Evolutionary conservation across 371 early-diverging fungal genomes (phyloP), one percentile per base, ranked within the genome.

Genomic region (Parasitella parasitica): DNA sequence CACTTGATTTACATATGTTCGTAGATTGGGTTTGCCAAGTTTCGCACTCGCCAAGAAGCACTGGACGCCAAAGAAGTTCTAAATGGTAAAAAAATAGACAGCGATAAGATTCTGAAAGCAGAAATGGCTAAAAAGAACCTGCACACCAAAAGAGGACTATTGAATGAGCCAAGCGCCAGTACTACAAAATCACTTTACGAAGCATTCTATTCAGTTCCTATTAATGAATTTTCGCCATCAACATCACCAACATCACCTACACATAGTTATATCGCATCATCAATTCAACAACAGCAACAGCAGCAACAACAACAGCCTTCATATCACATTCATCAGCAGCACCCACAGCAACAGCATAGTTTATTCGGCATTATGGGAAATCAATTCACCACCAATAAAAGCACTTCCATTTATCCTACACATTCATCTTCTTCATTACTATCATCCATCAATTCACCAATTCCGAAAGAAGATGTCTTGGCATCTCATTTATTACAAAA

Each of bases 61-160:
- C 73, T 91, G 22, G 86, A 90, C 59, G 96, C 95, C 13, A 80
- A 90, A 34, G 87, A 92, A 57, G 73, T 91, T 22, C 80, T 96
- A 41, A 90, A 80, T 34, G 95, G 95, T 3, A 83, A 92, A 53
- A 86, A 85, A 61, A 87, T 94, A 11, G 95, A 96, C 64, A 81
- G 85, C 9, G 94, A 95, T 61, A 80, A 80, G 11, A 70, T 91
- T 36, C 83, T 96, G 52, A 94, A 94, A 77, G 95, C 94, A 13
- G 96, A 96, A 70, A 88, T 96, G 87, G 96, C 95, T 24, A 94
- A 94, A 72, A 96, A 94, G 78, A 93, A 94, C 69, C 77, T 94
- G 30, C 90, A 89, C 68, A 88, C 86, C 48, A 89, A 86, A 50
- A 26, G 49, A 49, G 49, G 49, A n/a, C n/a, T 49, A 26, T 49